Base-by-base conservation (phyloP, 352 stramenopile species). In the Globisporangium nagaii region DNA sequence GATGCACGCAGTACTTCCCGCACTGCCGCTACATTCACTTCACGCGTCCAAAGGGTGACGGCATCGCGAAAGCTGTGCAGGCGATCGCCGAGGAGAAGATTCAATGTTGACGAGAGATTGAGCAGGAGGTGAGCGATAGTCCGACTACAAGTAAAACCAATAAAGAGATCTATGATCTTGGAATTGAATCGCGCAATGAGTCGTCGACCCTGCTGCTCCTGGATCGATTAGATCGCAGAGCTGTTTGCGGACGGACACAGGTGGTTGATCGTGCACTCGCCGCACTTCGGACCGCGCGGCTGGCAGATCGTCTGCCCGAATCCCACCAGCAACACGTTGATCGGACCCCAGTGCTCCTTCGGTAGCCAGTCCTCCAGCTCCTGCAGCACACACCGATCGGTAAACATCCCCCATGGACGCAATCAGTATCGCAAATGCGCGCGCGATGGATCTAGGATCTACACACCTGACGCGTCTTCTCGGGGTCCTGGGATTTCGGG, bases 351-450 rank as follows among this genome's bases (percentile, higher is more conserved):
- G 43, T 89, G 67, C 48, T 88, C 77, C 20, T 60, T 70, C 4
- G 96, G 96, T 6, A 99, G 70, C 95, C 95, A 99, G 20, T 91
- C 79, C 71, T 99, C 89, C 11, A 99, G 73, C 52, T 98, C 86
- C 64, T 89, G 60, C 24, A 56, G 32, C n/a, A 47, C 15, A 9
- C 11, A 36, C 12, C 3, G 37, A 13, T 25, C 37, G n/a, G n/a
- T n/a, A n/a, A n/a, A n/a, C n/a, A n/a, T n/a, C n/a, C n/a, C n/a
- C n/a, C n/a, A n/a, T n/a, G n/a, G n/a, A n/a, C n/a, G n/a, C n/a
- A n/a, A n/a, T n/a, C n/a, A n/a, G n/a, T n/a, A n/a, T n/a, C n/a
- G n/a, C n/a, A n/a, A n/a, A n/a, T n/a, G n/a, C n/a, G n/a, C n/a
- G n/a, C n/a, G n/a, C n/a, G n/a, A n/a, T n/a, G n/a, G n/a, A 28